Evolutionary conservation across 495 filamentous ascomycete species (phyloP), one percentile per base, ranked within the genome.

Genomic region (Patellaria atrata): DNA sequence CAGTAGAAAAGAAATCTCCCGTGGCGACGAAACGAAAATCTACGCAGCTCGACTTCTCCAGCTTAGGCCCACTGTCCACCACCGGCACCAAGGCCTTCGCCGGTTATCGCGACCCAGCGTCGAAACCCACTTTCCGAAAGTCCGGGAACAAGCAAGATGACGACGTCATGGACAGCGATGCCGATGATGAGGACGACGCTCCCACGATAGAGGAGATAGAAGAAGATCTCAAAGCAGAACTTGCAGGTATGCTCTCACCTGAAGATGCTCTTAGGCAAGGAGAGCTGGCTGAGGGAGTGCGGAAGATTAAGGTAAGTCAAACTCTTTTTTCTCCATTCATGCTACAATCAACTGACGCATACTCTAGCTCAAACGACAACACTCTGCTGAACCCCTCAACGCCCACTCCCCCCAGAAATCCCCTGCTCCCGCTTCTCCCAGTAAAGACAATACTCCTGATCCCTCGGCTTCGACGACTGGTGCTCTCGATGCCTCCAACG

Each of bases 31-130:
- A 89, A 54, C 71, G 84, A 45, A 71, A 79, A 36, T 84, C 82
- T 1, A 62, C 75, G 10, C 79, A 81, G 48, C 65, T 78, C 1
- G 82, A 91, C 55, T 87, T 96, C 45, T 68, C 78, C 2, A 82
- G 70, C 37, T 74, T 94, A n/a, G 75, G 75, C 4, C 83, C 85
- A 5, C 58, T 97, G 24, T 64, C 81, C 8, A 20, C 30, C 5
- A 74, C 68, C 13, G 83, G 83, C 7, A 81, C 80, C 4, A 78
- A 89, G 19, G 83, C 83, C n/a, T 96, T 94, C 54, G 68, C 82
- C 6, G 72, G 79, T 12, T 96, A 94, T 62, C 71, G 89, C 27
- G 89, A 97, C 33, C 60, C 60, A 24, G 62, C 70, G 11, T 52
- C 47, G n/a, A 60, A 63, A 29, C 45, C 55, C 32, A 67, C 61